These are phyloP conservation scores for Penicillium glabrum DNA, from an alignment of 2,329 filamentous ascomycete species.

Conservation along the genomic window DNA sequence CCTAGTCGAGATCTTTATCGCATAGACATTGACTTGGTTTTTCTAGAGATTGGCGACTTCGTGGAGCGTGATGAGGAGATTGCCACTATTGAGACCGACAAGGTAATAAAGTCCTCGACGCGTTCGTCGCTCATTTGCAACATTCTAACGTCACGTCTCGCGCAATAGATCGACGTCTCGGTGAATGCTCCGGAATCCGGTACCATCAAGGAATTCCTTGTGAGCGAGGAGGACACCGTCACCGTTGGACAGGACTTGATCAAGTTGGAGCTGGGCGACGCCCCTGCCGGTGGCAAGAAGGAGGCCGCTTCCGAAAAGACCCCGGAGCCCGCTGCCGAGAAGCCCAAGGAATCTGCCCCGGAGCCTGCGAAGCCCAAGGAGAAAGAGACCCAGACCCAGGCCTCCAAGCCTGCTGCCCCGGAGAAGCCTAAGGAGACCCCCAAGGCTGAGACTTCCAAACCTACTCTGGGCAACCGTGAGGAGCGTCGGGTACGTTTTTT, in stretches of 20 bases:
- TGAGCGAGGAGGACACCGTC: conserved; percentile 92
- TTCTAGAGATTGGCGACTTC: conserved; percentile 76
- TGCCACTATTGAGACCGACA: conserved; percentile 98
- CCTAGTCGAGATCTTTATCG: neutral
- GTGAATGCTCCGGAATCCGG: conserved; percentile 93
- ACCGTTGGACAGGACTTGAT: conserved; percentile 89
- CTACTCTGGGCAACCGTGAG: conserved; percentile 69
- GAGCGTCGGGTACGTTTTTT: conserved; percentile 73
- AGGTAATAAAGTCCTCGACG: conserved; percentile 60
- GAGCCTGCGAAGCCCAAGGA: conserved; percentile 29
- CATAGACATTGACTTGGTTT: conserved; percentile 16
- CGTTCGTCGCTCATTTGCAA: neutral
- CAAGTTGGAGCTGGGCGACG: conserved; percentile 77
- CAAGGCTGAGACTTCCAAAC: conserved; percentile 29
- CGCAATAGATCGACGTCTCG: conserved; percentile 80
- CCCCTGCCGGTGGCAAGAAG: conserved; percentile 53
- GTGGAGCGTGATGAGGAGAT: conserved; percentile 97
- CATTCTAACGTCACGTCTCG: neutral
- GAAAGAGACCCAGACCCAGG: conserved; percentile 19
- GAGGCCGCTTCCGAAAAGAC: conserved; percentile 58
- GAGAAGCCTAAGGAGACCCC: conserved; percentile 32
- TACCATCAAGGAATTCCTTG: conserved; percentile 87
- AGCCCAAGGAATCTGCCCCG: conserved; percentile 53
- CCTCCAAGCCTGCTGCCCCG: conserved; percentile 36
- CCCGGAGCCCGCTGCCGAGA: conserved; percentile 55